Evolutionary conservation across 352 stramenopile genomes (phyloP).

Genomic region (Phytophthora boehmeriae): DNA sequence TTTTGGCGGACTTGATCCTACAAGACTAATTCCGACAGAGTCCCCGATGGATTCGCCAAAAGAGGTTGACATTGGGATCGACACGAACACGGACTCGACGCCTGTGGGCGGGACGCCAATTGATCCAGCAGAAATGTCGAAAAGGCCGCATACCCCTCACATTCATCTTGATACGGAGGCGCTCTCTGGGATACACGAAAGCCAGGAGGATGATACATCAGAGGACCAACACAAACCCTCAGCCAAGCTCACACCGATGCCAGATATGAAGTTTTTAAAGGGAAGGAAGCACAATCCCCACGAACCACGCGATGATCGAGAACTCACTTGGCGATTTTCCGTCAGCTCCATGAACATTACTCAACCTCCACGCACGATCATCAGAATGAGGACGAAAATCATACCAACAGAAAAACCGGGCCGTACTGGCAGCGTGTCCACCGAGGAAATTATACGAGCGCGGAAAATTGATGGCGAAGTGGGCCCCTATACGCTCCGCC

Average conservation of each 20-base stretch:
- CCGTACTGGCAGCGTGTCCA: slow-evolving; percentile 23
- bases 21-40: slow-evolving; percentile 24
- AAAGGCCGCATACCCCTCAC: background rate
- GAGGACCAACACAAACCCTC: background rate
- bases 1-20: slow-evolving; percentile 21
- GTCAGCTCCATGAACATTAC: slow-evolving; percentile 44
- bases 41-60: slow-evolving; percentile 6
- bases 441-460: slow-evolving; percentile 44
- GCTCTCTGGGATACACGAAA: background rate
- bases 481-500: slow-evolving; percentile 51
- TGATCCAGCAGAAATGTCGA: slow-evolving; percentile 8
- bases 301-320: slow-evolving; percentile 10
- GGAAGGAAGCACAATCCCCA: slow-evolving; percentile 20
- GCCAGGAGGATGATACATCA: background rate
- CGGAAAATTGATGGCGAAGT: slow-evolving; percentile 38
- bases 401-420: slow-evolving; percentile 28
- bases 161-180: slow-evolving; percentile 1
- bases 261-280: slow-evolving; percentile 26
- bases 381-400: slow-evolving; percentile 27
- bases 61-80: background rate
- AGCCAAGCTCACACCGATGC: background rate
- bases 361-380: slow-evolving; percentile 2
- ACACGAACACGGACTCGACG: background rate
- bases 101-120: background rate
- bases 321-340: slow-evolving; percentile 53